Evolutionary conservation across 331 rosid genomes (phyloP).

Genomic region (Phaseolus coccineus): DNA sequence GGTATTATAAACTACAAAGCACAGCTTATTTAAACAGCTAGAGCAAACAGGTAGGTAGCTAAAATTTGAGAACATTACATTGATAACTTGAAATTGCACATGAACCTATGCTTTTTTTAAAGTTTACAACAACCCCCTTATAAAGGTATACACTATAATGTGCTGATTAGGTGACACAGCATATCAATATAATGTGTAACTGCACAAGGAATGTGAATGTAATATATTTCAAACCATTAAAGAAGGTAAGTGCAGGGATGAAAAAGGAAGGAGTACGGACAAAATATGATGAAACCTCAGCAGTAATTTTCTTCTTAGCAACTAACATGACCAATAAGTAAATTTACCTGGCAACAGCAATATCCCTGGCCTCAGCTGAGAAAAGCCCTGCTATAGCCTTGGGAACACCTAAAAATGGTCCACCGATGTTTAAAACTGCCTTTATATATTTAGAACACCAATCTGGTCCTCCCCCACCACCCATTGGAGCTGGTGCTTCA

Average conservation of each 20-base stretch:
- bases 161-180: too few species aligned
- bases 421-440: constrained; percentile 91
- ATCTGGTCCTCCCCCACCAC: constrained; percentile 97
- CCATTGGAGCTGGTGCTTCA: constrained; percentile 91
- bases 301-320: constrained; percentile 5
- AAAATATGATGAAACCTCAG: neutral
- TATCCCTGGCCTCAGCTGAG: constrained; percentile 91
- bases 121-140: neutral
- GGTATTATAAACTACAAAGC: neutral
- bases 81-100: neutral
- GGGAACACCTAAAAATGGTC: constrained; percentile 95
- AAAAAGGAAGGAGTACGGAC: neutral
- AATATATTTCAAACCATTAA: neutral
- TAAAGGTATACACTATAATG: neutral
- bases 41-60: neutral
- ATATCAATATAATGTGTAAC: too few species aligned
- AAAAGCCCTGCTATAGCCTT: constrained; percentile 94
- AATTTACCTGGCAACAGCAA: constrained; percentile 90
- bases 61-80: neutral
- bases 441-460: constrained; percentile 95
- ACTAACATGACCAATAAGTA: neutral
- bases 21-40: neutral
- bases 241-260: neutral
- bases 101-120: neutral
- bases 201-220: neutral